Evolutionary conservation across 1,284 basidiomycete species (phyloP).

Genomic region (Thecaphora thlaspeos): DNA sequence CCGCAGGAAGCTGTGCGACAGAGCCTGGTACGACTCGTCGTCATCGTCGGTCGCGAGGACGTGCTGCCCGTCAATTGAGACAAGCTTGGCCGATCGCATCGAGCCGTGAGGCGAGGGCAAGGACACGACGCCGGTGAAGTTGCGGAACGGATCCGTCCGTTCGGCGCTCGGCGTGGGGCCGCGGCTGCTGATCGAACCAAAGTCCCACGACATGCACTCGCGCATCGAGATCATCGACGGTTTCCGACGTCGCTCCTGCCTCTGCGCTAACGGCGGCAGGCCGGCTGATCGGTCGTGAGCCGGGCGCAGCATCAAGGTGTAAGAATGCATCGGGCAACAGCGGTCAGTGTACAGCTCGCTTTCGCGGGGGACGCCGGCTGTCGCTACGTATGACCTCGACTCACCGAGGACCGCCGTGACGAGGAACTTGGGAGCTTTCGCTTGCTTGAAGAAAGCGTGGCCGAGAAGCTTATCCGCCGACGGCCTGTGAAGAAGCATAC

Average conservation of each 20-base stretch:
- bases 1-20: conserved; percentile 6
- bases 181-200: conserved; percentile 28
- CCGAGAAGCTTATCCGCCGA: conserved; percentile 74
- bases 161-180: conserved; percentile 23
- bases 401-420: conserved; percentile 68
- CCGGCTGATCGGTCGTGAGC: conserved; percentile 9
- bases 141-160: conserved; percentile 41
- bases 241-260: conserved; percentile 38
- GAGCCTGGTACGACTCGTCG: not conserved
- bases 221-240: conserved; percentile 39
- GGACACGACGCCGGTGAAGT: conserved; percentile 38
- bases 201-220: conserved; percentile 45
- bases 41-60: conserved; percentile 30
- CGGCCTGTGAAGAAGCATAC: conserved; percentile 62
- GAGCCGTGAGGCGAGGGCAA: conserved; percentile 34
- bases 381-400: conserved; percentile 8
- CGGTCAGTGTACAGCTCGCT: too few relatives aligned
- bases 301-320: not conserved
- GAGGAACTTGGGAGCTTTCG: conserved; percentile 73
- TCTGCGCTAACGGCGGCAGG: conserved; percentile 41
- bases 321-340: too few relatives aligned
- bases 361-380: not conserved
- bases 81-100: conserved; percentile 24
- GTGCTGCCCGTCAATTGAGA: conserved; percentile 34
- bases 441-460: conserved; percentile 73